Evolutionary conservation across 331 rosid species (phyloP).

Genomic region (Erythrophleum ivorense): DNA sequence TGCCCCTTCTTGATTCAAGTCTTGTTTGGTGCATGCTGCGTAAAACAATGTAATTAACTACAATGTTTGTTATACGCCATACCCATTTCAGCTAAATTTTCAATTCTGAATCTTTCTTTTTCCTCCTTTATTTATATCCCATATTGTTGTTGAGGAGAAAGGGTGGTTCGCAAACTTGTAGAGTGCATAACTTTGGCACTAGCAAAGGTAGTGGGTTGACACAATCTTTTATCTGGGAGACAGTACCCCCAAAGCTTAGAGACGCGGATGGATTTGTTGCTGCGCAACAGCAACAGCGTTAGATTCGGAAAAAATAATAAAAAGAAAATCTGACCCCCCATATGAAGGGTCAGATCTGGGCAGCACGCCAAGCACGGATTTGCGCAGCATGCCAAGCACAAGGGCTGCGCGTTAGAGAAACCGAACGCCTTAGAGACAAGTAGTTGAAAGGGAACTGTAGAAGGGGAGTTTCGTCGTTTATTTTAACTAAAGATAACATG

Average conservation of each 20-base stretch:
- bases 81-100: conserved; percentile 41
- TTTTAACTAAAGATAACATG: conserved; percentile 36
- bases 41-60: conserved; percentile 51
- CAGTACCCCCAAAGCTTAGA: too few relatives aligned
- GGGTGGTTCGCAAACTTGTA: background rate
- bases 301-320: too few relatives aligned
- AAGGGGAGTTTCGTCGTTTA: conserved; percentile 6
- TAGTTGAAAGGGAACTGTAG: background rate
- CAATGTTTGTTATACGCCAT: conserved; percentile 36
- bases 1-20: conserved; percentile 79
- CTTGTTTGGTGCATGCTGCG: conserved; percentile 34
- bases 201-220: too few relatives aligned
- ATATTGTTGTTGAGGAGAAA: background rate
- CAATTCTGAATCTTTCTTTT: conserved; percentile 32
- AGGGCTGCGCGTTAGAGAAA: too few relatives aligned
- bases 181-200: background rate
- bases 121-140: background rate
- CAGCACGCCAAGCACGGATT: too few relatives aligned
- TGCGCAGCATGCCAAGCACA: too few relatives aligned
- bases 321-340: too few relatives aligned
- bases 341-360: too few relatives aligned
- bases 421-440: too few relatives aligned
- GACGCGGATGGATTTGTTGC: too few relatives aligned
- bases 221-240: too few relatives aligned
- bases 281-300: too few relatives aligned